phyloP scores from a whole-genome alignment of 1,284 basidiomycete species.

The Fomes fomentarius region DNA sequence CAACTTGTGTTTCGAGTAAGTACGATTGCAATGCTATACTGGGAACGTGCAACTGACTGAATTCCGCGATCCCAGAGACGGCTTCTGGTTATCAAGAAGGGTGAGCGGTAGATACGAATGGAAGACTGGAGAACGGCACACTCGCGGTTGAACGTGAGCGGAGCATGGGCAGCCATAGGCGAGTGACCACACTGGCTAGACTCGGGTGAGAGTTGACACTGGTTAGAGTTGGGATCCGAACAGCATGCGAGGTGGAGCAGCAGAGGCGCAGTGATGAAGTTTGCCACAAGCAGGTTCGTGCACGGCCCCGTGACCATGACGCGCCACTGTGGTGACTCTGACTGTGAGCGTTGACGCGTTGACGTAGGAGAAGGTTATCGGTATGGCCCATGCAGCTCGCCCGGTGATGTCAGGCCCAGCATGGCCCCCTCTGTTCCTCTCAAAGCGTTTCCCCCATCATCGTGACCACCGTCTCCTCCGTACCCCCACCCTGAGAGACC shows the following conservation, averaged over 20 bases:
- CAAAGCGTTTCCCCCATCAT: background rate
- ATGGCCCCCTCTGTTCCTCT: slow-evolving; percentile 2
- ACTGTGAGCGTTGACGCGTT: too few species aligned
- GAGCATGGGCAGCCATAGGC: slow-evolving; percentile 22
- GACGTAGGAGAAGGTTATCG: slow-evolving; percentile 10
- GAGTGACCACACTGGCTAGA: too few species aligned
- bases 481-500: background rate
- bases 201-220: too few species aligned
- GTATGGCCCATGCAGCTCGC: background rate
- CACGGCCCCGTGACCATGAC: slow-evolving; percentile 15
- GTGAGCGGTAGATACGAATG: too few species aligned
- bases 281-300: background rate
- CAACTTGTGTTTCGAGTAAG: too few species aligned
- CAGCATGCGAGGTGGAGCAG: background rate
- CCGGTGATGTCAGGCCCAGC: slow-evolving; percentile 20
- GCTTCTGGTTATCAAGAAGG: slow-evolving; percentile 48
- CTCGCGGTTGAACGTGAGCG: slow-evolving; percentile 41
- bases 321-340: background rate
- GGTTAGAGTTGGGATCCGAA: background rate
- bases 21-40: too few species aligned
- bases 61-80: slow-evolving; percentile 62
- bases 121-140: too few species aligned
- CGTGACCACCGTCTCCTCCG: slow-evolving; percentile 2
- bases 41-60: slow-evolving; percentile 56
- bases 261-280: background rate